Conservation (phyloP, 2,329 filamentous ascomycete species). For the Madurella fahalii region DNA sequence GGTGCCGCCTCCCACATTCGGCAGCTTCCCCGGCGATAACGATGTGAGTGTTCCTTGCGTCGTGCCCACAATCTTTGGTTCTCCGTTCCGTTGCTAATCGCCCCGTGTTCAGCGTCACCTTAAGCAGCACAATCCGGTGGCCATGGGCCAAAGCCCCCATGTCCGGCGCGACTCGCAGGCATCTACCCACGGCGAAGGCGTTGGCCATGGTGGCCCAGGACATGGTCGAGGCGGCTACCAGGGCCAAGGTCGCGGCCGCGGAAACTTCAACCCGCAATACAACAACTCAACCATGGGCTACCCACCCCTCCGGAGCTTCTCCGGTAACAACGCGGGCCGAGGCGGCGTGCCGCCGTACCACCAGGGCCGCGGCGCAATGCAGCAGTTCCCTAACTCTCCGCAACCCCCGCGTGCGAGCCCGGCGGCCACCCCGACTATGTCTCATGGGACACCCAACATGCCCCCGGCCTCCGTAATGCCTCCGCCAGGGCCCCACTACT, state of each 20-base stretch:
- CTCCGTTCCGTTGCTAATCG: slow-evolving; percentile 20
- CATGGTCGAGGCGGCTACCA: slow-evolving; percentile 55
- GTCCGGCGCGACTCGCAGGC: slow-evolving; percentile 83
- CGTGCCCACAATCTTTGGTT: neutral
- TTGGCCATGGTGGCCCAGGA: slow-evolving; percentile 56
- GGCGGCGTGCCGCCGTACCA: slow-evolving; percentile 44
- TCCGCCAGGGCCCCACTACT: slow-evolving; percentile 58
- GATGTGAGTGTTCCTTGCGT: slow-evolving; percentile 55
- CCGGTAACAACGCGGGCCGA: slow-evolving; percentile 44
- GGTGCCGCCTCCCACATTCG: slow-evolving; percentile 68
- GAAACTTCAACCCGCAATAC: slow-evolving; percentile 47
- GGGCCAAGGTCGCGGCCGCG: slow-evolving; percentile 47
- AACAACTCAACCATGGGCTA: slow-evolving; percentile 44
- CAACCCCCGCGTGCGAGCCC: slow-evolving; percentile 62
- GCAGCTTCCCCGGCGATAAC: slow-evolving; percentile 76
- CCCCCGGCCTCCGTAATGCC: slow-evolving; percentile 60
- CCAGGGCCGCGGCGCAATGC: slow-evolving; percentile 45
- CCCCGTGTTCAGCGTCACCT: slow-evolving; percentile 58
- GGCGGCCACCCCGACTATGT: slow-evolving; percentile 60
- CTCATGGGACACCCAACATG: slow-evolving; percentile 65
- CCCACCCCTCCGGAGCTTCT: slow-evolving; percentile 37
- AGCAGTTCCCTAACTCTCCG: slow-evolving; percentile 53
- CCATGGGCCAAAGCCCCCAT: slow-evolving; percentile 57
- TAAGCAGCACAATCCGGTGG: slow-evolving; percentile 60
- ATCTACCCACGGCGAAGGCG: slow-evolving; percentile 71